Conservation (phyloP, 257 asterid species). For the Schizonepeta tenuifolia region DNA sequence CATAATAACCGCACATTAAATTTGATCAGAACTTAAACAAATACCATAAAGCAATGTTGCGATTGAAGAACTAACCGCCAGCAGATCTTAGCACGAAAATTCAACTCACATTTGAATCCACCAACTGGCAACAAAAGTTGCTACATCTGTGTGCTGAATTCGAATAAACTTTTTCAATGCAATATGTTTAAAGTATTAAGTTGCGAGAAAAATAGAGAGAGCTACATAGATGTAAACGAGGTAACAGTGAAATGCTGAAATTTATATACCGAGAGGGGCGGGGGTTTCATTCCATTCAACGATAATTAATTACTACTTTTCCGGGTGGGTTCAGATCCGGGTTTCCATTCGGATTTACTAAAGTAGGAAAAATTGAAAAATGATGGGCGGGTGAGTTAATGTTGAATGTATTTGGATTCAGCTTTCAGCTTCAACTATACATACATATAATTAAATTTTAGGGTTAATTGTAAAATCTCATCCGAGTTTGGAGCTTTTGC, state of each 20-base stretch:
- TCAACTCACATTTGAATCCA: slow-evolving; percentile 57
- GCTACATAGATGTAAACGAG: slow-evolving; percentile 43
- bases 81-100: slow-evolving; percentile 61
- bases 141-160: neutral
- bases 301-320: slow-evolving; percentile 22
- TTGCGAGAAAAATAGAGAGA: slow-evolving; percentile 5
- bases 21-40: slow-evolving; percentile 13
- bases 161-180: neutral
- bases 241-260: slow-evolving; percentile 30
- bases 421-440: neutral
- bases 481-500: too few relatives aligned
- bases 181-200: slow-evolving; percentile 20
- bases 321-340: slow-evolving; percentile 34
- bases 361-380: slow-evolving; percentile 4
- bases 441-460: too few relatives aligned
- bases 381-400: neutral
- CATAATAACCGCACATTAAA: neutral
- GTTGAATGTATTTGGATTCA: neutral
- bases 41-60: slow-evolving; percentile 1
- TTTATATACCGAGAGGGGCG: slow-evolving; percentile 43
- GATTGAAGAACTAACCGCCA: slow-evolving; percentile 50
- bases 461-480: too few relatives aligned
- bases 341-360: slow-evolving; percentile 21
- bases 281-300: slow-evolving; percentile 41
- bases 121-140: slow-evolving; percentile 15